Conservation (phyloP, 1,284 basidiomycete species). For the Hypsizygus ulmarius region DNA sequence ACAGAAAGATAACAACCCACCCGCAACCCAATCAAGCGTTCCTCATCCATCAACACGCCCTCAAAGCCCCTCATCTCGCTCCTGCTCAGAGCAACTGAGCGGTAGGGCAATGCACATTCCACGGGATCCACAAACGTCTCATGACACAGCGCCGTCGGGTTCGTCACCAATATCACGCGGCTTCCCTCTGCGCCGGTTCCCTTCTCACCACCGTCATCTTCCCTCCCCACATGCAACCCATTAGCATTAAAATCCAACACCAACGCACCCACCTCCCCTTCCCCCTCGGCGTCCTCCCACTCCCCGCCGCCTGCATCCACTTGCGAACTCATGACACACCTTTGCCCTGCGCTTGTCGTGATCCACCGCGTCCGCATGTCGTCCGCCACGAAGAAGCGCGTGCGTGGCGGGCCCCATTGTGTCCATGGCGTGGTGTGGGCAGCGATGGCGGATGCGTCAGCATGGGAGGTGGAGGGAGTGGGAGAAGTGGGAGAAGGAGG, state of each 20-base stretch:
- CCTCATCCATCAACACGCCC: constrained; percentile 48
- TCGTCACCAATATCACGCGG: not conserved
- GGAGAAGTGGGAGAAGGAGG: no score
- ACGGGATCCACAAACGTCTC: constrained; percentile 30
- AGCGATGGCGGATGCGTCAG: not conserved
- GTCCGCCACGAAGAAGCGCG: constrained; percentile 42
- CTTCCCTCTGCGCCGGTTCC: not conserved
- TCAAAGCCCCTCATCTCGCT: constrained; percentile 24
- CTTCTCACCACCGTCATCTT: not conserved
- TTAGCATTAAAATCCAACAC: constrained; percentile 1
- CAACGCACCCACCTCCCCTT: not conserved
- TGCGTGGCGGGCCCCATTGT: constrained; percentile 40
- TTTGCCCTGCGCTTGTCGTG: constrained; percentile 46
- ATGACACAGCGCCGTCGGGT: not conserved
- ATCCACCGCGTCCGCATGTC: constrained; percentile 43
- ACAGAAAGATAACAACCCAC: constrained; percentile 2
- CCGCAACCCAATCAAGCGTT: constrained; percentile 42
- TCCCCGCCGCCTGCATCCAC: constrained; percentile 11
- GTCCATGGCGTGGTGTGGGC: constrained; percentile 31
- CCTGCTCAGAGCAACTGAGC: constrained; percentile 26
- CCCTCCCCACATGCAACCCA: not conserved
- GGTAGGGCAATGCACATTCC: constrained; percentile 33
- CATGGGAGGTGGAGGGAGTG: not conserved
- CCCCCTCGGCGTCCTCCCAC: constrained; percentile 9
- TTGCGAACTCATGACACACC: constrained; percentile 33